Conservation (phyloP, 2,329 filamentous ascomycete species). For the Arachnomyces sp. region DNA sequence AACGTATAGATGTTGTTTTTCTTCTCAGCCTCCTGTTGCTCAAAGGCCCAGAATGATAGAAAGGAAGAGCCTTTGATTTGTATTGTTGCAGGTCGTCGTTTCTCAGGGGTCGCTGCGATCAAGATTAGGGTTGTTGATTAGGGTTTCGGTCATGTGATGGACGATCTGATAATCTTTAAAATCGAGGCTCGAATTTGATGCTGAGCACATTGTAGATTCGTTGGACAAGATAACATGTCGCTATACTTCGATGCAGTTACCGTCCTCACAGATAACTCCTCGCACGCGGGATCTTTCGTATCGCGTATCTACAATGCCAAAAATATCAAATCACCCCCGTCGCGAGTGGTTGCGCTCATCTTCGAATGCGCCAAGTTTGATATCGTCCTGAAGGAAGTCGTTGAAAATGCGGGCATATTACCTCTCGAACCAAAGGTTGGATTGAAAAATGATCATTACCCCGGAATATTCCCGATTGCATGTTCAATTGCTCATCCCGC, state of each 20-base stretch:
- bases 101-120: too few species aligned
- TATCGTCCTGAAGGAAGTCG: constrained; percentile 72
- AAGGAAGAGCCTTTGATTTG: too few species aligned
- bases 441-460: not conserved
- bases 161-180: too few species aligned
- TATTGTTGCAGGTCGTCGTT: too few species aligned
- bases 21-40: too few species aligned
- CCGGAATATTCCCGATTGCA: not conserved
- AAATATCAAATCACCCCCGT: constrained; percentile 68
- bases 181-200: not conserved
- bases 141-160: too few species aligned
- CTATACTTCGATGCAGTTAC: constrained; percentile 87
- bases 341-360: constrained; percentile 79
- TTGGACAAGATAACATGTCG: constrained; percentile 68
- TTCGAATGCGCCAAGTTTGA: constrained; percentile 90
- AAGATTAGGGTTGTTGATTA: too few species aligned
- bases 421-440: constrained; percentile 74
- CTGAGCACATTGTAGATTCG: not conserved
- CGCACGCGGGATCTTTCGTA: constrained; percentile 75
- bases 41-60: too few species aligned
- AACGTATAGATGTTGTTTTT: too few species aligned
- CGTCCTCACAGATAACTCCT: constrained; percentile 56
- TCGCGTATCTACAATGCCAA: constrained; percentile 68
- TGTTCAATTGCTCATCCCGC: constrained; percentile 2
- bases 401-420: constrained; percentile 70